A percentile compares a stretch with the other conserved stretches of the same genome.
Evolutionary conservation across 1,284 basidiomycete genomes (phyloP).

Genomic region (Puccinia novopanici): DNA sequence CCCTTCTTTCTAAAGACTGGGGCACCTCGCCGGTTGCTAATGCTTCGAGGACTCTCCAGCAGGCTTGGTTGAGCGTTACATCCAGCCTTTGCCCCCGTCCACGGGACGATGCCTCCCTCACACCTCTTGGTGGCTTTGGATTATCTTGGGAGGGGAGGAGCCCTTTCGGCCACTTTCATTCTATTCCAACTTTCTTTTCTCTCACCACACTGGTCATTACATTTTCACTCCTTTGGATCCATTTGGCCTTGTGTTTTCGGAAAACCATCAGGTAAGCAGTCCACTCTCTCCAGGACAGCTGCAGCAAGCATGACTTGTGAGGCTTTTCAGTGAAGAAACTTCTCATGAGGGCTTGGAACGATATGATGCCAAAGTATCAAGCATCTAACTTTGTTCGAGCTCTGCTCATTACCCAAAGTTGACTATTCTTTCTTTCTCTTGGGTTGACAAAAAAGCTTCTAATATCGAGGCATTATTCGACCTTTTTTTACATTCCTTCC

Average conservation of each 20-base stretch:
- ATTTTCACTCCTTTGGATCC: too few relatives aligned
- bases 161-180: slow-evolving; percentile 13
- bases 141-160: neutral
- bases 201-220: too few relatives aligned
- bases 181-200: too few relatives aligned
- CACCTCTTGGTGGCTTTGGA: neutral
- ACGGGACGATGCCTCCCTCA: neutral
- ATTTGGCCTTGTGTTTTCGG: too few relatives aligned
- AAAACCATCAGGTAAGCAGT: neutral
- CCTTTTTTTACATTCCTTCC: neutral
- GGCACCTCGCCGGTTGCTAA: slow-evolving; percentile 15
- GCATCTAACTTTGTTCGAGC: neutral
- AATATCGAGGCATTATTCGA: neutral
- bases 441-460: neutral
- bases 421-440: neutral
- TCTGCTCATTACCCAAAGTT: neutral
- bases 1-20: neutral
- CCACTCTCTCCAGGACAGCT: neutral
- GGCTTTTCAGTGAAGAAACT: neutral
- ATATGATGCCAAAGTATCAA: too few relatives aligned
- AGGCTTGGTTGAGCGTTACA: slow-evolving; percentile 8
- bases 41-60: neutral
- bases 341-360: neutral
- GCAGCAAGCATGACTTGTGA: neutral
- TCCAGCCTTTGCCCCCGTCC: neutral